Evolutionary conservation across 1,284 basidiomycete genomes (phyloP).

Genomic region (Ceratobasidium sp.): DNA sequence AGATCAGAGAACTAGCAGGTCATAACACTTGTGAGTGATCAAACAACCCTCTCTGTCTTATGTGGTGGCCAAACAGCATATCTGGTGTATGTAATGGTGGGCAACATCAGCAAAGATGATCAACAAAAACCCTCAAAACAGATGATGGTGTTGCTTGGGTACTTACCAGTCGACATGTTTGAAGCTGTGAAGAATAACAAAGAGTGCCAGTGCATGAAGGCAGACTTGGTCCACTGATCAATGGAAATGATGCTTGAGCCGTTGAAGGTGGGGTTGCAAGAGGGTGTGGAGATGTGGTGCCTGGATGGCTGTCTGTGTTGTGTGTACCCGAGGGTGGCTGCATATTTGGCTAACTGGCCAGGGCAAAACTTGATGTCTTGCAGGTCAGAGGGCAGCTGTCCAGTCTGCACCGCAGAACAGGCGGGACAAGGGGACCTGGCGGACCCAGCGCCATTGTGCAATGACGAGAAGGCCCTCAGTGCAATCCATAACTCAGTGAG

Average conservation of each 20-base stretch:
- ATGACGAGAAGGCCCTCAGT: not conserved
- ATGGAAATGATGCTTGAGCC: conserved; percentile 16
- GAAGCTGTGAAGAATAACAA: conserved; percentile 16
- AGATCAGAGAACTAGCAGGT: too few relatives aligned
- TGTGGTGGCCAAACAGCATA: conserved; percentile 19
- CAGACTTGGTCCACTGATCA: conserved; percentile 1
- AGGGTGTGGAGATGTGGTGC: conserved; percentile 37
- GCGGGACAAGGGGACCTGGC: not conserved
- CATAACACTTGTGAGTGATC: too few relatives aligned
- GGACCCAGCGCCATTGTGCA: not conserved
- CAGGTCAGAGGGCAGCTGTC: conserved; percentile 28
- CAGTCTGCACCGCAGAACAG: not conserved
- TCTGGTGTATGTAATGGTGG: conserved; percentile 25
- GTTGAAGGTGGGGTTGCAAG: not conserved
- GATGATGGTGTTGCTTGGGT: conserved; percentile 38
- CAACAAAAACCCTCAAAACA: conserved; percentile 31
- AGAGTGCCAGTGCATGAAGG: not conserved
- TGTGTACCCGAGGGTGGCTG: not conserved
- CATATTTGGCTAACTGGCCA: conserved; percentile 17
- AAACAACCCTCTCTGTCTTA: not conserved
- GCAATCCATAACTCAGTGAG: not conserved
- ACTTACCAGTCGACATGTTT: conserved; percentile 43
- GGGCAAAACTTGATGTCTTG: conserved; percentile 11
- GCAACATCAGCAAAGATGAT: not conserved
- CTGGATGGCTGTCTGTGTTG: conserved; percentile 9